A percentile compares a stretch with the other conserved stretches of the same genome.
Conservation (phyloP, 2,329 filamentous ascomycete species). For the Fusarium udum region DNA sequence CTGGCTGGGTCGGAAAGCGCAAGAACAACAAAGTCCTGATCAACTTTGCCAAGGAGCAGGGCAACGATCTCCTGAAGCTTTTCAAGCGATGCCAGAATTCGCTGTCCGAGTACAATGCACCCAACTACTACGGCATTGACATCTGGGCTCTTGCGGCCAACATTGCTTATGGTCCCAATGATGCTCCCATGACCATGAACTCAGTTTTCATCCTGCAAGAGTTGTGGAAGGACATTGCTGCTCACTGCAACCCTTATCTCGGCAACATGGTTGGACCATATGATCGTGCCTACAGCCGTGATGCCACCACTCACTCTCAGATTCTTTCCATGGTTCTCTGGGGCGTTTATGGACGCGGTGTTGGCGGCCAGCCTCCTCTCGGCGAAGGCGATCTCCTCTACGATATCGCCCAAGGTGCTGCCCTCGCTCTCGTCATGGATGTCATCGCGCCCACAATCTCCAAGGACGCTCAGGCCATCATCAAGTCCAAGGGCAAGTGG, state of each 20-base stretch:
- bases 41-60: conserved; percentile 50
- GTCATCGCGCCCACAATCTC: conserved; percentile 50
- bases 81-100: conserved; percentile 33
- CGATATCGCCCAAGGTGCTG: neutral
- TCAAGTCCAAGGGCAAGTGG: conserved; percentile 48
- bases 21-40: conserved; percentile 49
- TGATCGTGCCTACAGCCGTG: conserved; percentile 36
- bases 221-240: conserved; percentile 35
- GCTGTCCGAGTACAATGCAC: conserved; percentile 9
- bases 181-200: conserved; percentile 16
- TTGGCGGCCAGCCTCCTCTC: conserved; percentile 3
- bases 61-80: conserved; percentile 42
- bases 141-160: conserved; percentile 14
- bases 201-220: conserved; percentile 20
- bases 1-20: conserved; percentile 54
- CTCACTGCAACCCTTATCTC: conserved; percentile 35
- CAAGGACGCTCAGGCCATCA: conserved; percentile 38
- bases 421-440: conserved; percentile 44
- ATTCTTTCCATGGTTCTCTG: conserved; percentile 15
- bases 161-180: conserved; percentile 8
- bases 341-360: conserved; percentile 3
- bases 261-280: conserved; percentile 38
- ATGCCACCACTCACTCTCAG: conserved; percentile 32
- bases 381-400: conserved; percentile 11
- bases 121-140: conserved; percentile 13